phyloP scores from a whole-genome alignment of 2,329 filamentous ascomycete genomes.

The Cyclaneusma minus region DNA sequence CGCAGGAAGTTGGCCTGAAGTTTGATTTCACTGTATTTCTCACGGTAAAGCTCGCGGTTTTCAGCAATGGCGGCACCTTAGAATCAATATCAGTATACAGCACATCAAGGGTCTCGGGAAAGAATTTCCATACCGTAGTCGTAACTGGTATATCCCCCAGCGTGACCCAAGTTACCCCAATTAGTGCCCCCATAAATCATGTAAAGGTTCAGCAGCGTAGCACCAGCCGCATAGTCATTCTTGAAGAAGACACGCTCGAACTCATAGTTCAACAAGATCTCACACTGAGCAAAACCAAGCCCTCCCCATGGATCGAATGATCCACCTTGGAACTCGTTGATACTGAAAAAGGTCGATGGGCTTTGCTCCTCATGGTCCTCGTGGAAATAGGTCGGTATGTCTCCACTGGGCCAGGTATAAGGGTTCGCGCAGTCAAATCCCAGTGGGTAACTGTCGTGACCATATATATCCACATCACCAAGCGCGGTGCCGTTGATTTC shows the following conservation, averaged over 20 bases:
- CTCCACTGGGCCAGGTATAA: conserved; percentile 38
- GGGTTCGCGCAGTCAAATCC: conserved; percentile 30
- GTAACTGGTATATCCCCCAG: conserved; percentile 45
- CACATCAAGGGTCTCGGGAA: too few species aligned
- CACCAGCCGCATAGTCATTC: conserved; percentile 51
- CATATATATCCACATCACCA: conserved; percentile 19
- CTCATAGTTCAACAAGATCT: conserved; percentile 50
- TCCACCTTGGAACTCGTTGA: conserved; percentile 51
- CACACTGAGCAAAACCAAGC: conserved; percentile 51
- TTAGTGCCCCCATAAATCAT: conserved; percentile 71
- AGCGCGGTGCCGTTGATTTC: conserved; percentile 13
- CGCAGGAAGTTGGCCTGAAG: conserved; percentile 61
- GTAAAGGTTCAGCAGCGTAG: conserved; percentile 57
- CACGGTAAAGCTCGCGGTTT: conserved; percentile 48
- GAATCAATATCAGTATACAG: too few species aligned
- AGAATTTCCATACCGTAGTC: conserved; percentile 31
- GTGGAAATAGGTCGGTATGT: conserved; percentile 39
- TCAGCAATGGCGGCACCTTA: conserved; percentile 52
- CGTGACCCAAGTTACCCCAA: conserved; percentile 65
- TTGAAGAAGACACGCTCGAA: conserved; percentile 71
- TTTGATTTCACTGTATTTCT: conserved; percentile 71
- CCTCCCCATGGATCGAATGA: conserved; percentile 65
- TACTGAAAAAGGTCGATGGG: conserved; percentile 47
- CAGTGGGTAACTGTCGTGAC: conserved; percentile 26
- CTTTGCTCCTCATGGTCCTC: conserved; percentile 41